phyloP scores from a whole-genome alignment of 2,329 filamentous ascomycete genomes.

The Fusarium newnesense region DNA sequence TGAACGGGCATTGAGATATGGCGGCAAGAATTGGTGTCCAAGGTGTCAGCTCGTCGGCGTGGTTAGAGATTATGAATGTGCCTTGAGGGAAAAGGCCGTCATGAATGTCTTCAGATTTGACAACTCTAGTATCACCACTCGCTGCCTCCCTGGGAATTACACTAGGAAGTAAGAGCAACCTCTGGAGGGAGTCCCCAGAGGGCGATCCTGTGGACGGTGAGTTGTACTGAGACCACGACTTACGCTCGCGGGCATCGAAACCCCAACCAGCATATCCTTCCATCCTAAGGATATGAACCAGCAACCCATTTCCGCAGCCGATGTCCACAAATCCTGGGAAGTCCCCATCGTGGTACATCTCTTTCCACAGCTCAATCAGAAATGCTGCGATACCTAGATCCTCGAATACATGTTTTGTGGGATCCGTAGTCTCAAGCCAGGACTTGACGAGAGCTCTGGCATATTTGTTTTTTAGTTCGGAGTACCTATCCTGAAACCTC shows the following conservation, averaged over 20 bases:
- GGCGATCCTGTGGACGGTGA: conserved; percentile 40
- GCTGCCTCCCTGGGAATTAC: conserved; percentile 46
- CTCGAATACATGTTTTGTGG: conserved; percentile 93
- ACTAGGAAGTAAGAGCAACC: conserved; percentile 61
- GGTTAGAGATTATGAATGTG: conserved; percentile 96
- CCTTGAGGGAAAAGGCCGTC: conserved; percentile 75
- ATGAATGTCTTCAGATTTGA: conserved; percentile 50
- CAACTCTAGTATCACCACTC: conserved; percentile 21
- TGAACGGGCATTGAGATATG: conserved; percentile 80
- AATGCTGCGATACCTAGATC: conserved; percentile 92
- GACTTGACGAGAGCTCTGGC: conserved; percentile 74
- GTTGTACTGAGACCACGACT: conserved; percentile 83
- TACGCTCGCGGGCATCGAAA: conserved; percentile 87
- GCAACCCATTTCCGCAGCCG: conserved; percentile 92
- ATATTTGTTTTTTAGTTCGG: conserved; percentile 81
- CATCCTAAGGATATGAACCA: conserved; percentile 81
- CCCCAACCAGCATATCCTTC: conserved; percentile 91
- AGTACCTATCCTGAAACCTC: conserved; percentile 83
- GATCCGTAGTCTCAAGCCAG: conserved; percentile 91
- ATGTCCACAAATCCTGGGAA: conserved; percentile 97
- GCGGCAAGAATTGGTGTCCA: conserved; percentile 93
- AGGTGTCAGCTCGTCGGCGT: conserved; percentile 93
- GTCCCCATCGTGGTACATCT: conserved; percentile 72
- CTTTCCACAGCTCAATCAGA: conserved; percentile 87
- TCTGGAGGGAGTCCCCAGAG: conserved; percentile 52